Evolutionary conservation across 495 filamentous ascomycete genomes (phyloP), one percentile per base, ranked within the genome.

Genomic region (Parachaetomium inaequale): DNA sequence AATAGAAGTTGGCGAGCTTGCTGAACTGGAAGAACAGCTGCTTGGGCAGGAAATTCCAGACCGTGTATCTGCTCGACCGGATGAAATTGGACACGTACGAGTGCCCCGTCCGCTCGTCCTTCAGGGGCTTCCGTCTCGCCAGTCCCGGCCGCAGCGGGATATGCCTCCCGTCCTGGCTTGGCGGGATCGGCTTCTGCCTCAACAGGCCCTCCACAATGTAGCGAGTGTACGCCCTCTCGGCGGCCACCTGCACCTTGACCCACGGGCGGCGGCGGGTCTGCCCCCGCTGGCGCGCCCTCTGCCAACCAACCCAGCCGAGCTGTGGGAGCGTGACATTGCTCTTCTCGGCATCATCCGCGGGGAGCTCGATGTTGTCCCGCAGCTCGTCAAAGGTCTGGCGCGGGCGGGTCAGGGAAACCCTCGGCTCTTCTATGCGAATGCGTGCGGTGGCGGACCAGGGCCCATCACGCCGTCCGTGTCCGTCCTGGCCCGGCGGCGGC

Each of bases 1-100:
- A 96, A 72, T 90, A 91, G 67, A 93, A 96, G 69, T 96, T 96
- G 63, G 91, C 92, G 52, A 96, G 74, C 68, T 95, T 93, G 55
- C 90, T 93, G 70, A 95, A 94, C 71, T 96, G 92, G 42, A 91
- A 91, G 66, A 91, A 85, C 12, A 96, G 71, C 70, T 96, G 92
- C 63, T 91, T 90, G 10, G 92, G 92, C 29, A 96, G 73, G 70
- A 96, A 96, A 73, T 89, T 90, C 83, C 86, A 95, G 19, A 92
- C 73, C 31, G 88, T 94, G 68, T 96, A 96, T 55, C 92, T 82
- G 66, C 86, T 90, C 7, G 90, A 93, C 17, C 90, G 85, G 66
- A 96, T 93, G 55, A 79, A 87, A 72, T 96, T 96, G 28, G 78
- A 81, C 23, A 88, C 76, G 68, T 93, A 94, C 1, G 82, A 74